Evolutionary conservation across 2,329 filamentous ascomycete genomes (phyloP).

Genomic region (Fusarium verticillioides): DNA sequence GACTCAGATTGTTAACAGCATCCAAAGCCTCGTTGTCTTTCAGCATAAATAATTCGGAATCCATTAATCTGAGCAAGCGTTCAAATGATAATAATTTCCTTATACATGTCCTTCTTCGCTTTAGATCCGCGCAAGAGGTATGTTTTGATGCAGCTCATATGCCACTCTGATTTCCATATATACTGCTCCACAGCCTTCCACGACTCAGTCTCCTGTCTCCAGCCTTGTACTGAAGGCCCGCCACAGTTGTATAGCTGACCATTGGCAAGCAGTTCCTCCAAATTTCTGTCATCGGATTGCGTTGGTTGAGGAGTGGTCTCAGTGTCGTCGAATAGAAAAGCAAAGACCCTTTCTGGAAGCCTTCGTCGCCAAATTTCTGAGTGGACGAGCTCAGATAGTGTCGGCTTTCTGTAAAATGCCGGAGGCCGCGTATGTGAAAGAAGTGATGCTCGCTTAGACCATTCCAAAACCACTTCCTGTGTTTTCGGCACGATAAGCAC

Average conservation of each 20-base stretch:
- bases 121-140: background rate
- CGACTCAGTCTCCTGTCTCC: background rate
- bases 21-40: background rate
- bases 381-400: background rate
- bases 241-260: accelerated
- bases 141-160: background rate
- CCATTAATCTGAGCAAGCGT: accelerated
- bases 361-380: background rate
- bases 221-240: accelerated
- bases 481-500: no score
- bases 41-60: accelerated
- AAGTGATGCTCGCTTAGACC: no score
- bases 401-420: no score
- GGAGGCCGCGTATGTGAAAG: no score
- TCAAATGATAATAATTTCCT: background rate
- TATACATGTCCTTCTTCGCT: background rate
- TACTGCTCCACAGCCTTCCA: background rate
- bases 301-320: accelerated
- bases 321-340: background rate
- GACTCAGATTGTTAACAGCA: accelerated
- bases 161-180: background rate
- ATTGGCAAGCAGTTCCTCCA: accelerated
- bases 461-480: accelerated
- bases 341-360: background rate
- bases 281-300: accelerated